These are phyloP conservation scores for Luvunga scandens DNA, from an alignment of 345 rosid species.

Conservation along the genomic window DNA sequence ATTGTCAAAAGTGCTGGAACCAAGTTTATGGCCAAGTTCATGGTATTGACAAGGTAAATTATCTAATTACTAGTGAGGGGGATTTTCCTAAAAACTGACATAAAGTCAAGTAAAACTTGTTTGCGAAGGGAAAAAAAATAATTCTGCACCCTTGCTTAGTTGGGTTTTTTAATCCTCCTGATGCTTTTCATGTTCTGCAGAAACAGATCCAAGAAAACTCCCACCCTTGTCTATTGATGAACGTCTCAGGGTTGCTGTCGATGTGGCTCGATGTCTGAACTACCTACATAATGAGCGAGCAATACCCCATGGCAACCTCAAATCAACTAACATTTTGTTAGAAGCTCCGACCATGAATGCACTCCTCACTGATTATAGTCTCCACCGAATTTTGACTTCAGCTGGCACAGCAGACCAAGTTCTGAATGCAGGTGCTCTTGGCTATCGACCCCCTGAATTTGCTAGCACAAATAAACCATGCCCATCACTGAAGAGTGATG, in stretches of 20 bases:
- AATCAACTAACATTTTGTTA: constrained; percentile 75
- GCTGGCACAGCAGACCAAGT: constrained; percentile 90
- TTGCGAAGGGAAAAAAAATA: neutral
- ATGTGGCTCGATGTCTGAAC: constrained; percentile 69
- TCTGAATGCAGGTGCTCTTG: constrained; percentile 79
- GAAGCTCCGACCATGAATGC: constrained; percentile 50
- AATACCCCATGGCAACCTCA: constrained; percentile 93
- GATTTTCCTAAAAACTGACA: neutral
- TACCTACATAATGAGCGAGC: constrained; percentile 78
- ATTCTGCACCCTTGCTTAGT: too few species aligned
- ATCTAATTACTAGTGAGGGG: neutral
- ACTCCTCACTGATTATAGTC: constrained; percentile 74
- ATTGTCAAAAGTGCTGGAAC: neutral
- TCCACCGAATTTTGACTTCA: constrained; percentile 75
- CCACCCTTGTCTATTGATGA: constrained; percentile 55
- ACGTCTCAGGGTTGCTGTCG: constrained; percentile 56
- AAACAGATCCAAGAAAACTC: constrained; percentile 42
- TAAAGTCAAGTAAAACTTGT: too few species aligned
- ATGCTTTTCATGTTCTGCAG: constrained; percentile 37
- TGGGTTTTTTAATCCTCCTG: neutral
- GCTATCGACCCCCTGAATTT: constrained; percentile 89
- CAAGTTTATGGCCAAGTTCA: constrained; percentile 25
- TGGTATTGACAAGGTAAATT: constrained; percentile 19
- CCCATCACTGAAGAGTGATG: constrained; percentile 87
- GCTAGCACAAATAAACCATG: constrained; percentile 77